These are phyloP conservation scores for Pestalotiopsis sp. DNA, from an alignment of 2,329 filamentous ascomycete species.

Conservation along the genomic window DNA sequence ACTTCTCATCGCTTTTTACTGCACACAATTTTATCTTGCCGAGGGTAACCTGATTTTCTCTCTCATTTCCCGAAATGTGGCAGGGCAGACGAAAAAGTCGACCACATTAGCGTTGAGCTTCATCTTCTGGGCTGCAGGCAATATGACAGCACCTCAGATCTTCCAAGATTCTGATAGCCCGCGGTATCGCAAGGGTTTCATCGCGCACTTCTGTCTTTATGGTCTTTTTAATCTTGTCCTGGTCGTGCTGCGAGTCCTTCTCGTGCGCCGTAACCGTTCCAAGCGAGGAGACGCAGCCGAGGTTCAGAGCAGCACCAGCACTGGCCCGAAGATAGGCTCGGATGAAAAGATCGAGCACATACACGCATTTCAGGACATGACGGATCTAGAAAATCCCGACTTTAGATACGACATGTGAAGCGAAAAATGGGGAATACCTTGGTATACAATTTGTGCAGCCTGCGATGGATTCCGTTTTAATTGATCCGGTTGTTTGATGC, in stretches of 20 bases:
- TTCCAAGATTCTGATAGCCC: conserved; percentile 38
- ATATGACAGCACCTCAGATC: conserved; percentile 44
- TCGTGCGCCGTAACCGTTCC: conserved; percentile 25
- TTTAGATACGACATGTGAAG: conserved; percentile 16
- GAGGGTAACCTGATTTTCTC: conserved; percentile 45
- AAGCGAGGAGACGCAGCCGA: conserved; percentile 16
- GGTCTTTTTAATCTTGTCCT: conserved; percentile 35
- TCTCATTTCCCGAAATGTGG: conserved; percentile 42
- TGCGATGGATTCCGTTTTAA: too few species aligned
- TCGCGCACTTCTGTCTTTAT: conserved; percentile 37
- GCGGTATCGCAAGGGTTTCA: conserved; percentile 37
- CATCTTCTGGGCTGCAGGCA: conserved; percentile 43
- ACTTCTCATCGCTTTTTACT: conserved; percentile 43
- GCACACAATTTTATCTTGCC: conserved; percentile 45
- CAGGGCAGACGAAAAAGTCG: conserved; percentile 47
- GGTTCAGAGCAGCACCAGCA: neutral
- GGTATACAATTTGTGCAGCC: too few species aligned
- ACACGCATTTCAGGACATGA: conserved; percentile 20
- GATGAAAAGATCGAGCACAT: conserved; percentile 16
- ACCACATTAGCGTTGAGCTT: conserved; percentile 43
- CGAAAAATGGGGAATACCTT: neutral
- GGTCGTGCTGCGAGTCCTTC: conserved; percentile 25
- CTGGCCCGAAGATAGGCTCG: neutral
- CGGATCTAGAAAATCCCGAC: conserved; percentile 22
- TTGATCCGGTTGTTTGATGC: too few species aligned